Base-by-base conservation (phyloP, 2,329 filamentous ascomycete genomes). In the Chaetomium sp. region DNA sequence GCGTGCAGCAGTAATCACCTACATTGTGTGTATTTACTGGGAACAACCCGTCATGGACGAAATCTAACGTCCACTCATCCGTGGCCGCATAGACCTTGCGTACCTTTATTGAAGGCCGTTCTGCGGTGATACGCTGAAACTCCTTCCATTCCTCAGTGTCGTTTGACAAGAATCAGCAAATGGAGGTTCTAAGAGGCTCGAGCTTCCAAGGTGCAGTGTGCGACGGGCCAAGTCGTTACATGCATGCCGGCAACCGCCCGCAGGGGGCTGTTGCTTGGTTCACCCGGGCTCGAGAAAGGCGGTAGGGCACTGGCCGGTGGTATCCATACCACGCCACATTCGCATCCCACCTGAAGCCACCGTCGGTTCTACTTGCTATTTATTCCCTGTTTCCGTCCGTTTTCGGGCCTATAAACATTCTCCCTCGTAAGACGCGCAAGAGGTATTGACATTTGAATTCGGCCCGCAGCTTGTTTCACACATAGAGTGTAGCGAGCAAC, bases 141-240 rank as follows among this genome's bases (percentile, higher is more conserved):
- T 3, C 25, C 31, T 54, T 23, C 45, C 50, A 64, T 64, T 64
- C 62, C 62, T 50, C 57, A 57, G 50, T 2, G 27, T 21, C 19
- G 62, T 64, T 23, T 21, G 62, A 64, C 62, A 57, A 38, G 9
- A 16, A 45, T 19, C 21, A 56, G 50, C 57, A 56, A 45, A 51
- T 35, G 21, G 45, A n/a, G 50, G 13, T 31, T 35, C 25, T 35
- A 19, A 57, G 42, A 49, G 33, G 50, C 42, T 42, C 19, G 19
- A 21, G 9, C 10, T 42, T 57, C 57, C 51, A 60, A 7, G 33
- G 12, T 60, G 62, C 62, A 64, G 57, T 29, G 62, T 59, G 49
- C 50, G 27, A 63, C 62, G 29, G 33, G 47, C 59, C 47, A 54
- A 29, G 31, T 51, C 21, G 27, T 19, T 29, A 16, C 49, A 23